Conservation (phyloP, 148 eudicot species). For the Fagopyrum tataricum region DNA sequence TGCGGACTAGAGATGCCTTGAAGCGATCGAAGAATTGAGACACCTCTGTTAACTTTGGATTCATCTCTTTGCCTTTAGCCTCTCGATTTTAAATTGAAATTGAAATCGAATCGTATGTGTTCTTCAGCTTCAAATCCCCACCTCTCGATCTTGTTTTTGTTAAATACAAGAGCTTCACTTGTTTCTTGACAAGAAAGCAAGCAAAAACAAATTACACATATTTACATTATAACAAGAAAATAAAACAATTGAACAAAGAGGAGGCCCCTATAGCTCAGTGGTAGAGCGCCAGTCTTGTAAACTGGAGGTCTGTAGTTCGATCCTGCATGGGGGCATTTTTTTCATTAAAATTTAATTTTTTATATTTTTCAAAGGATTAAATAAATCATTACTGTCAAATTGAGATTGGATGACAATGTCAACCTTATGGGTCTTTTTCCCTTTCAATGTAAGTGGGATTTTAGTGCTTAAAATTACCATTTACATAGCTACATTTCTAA, state of each 20-base stretch:
- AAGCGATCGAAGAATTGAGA: slow-evolving; percentile 64
- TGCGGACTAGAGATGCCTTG: slow-evolving; percentile 65
- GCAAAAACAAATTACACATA: neutral
- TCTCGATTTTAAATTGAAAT: neutral
- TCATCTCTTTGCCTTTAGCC: slow-evolving; percentile 31
- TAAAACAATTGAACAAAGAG: neutral
- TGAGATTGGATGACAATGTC: neutral
- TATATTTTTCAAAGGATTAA: no score
- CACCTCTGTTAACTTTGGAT: slow-evolving; percentile 63
- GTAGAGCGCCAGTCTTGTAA: slow-evolving; percentile 59
- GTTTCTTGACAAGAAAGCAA: neutral
- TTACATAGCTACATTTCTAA: no score
- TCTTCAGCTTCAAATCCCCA: neutral
- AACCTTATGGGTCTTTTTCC: neutral
- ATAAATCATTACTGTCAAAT: no score
- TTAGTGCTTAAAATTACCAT: no score
- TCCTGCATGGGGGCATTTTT: slow-evolving; percentile 48
- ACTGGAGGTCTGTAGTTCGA: slow-evolving; percentile 55
- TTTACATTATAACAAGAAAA: neutral
- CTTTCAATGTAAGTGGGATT: neutral
- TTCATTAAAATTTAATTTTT: no score
- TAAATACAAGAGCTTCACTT: neutral
- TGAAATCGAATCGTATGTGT: neutral
- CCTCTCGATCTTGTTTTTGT: neutral
- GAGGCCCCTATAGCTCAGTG: slow-evolving; percentile 47